Evolutionary conservation across 257 asterid species (phyloP).

Genomic region (Coffea canephora): DNA sequence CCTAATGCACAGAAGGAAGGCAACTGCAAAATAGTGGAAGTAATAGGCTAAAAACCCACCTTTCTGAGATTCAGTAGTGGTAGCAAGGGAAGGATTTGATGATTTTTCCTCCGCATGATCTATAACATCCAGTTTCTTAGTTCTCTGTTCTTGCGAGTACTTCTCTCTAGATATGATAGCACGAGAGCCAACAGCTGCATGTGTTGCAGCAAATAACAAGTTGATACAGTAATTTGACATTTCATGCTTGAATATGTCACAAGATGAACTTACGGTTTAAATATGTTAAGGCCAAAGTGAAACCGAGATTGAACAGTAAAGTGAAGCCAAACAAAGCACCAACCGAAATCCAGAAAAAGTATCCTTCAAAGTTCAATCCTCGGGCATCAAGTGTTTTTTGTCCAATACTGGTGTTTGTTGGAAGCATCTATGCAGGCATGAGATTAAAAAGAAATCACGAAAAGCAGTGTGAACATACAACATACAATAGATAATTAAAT

Average conservation of each 20-base stretch:
- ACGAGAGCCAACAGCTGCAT: conserved; percentile 65
- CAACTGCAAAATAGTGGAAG: not conserved
- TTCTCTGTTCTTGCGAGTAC: conserved; percentile 23
- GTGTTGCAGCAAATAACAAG: conserved; percentile 16
- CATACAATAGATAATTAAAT: not conserved
- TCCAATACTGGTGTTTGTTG: conserved; percentile 51
- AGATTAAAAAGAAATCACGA: not conserved
- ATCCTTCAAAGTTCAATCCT: conserved; percentile 44
- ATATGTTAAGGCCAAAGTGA: conserved; percentile 49
- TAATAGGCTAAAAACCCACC: conserved; percentile 21
- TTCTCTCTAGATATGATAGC: conserved; percentile 62
- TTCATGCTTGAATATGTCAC: conserved; percentile 10
- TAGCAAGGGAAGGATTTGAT: conserved; percentile 14
- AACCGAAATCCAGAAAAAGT: conserved; percentile 56
- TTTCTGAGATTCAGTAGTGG: conserved; percentile 18
- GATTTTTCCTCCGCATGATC: conserved; percentile 1
- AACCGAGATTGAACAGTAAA: conserved; percentile 51
- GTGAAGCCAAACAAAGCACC: conserved; percentile 54
- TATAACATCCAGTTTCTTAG: conserved; percentile 26
- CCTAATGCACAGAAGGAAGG: too few relatives aligned
- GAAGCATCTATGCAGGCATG: conserved; percentile 24
- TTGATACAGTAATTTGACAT: not conserved
- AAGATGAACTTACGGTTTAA: conserved; percentile 45
- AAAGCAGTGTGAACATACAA: not conserved
- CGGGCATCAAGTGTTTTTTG: conserved; percentile 48